phyloP scores from a whole-genome alignment of 2,329 filamentous ascomycete genomes.

The Fusarium buharicum region DNA sequence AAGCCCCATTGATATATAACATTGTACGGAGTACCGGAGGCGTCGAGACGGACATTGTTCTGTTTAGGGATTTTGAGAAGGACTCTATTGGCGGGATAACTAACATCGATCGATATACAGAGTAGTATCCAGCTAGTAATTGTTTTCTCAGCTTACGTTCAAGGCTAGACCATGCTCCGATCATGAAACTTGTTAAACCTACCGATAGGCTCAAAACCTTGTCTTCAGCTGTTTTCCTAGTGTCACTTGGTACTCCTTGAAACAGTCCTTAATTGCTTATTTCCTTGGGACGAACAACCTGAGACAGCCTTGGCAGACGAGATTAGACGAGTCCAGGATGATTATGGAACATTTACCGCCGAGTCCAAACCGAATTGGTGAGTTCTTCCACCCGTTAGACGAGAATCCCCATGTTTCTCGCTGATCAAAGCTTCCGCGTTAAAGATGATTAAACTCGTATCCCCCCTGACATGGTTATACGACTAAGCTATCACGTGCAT shows the following conservation, averaged over 20 bases:
- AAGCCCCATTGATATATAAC: slow-evolving; percentile 9
- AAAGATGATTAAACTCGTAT: not conserved
- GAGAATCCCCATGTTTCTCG: not conserved
- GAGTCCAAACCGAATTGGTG: not conserved
- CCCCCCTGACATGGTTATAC: not conserved
- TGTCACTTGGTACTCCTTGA: slow-evolving; percentile 7
- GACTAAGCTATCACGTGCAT: slow-evolving; percentile 4
- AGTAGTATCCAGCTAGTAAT: not conserved
- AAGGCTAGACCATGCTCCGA: not conserved
- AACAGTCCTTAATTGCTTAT: slow-evolving; percentile 20
- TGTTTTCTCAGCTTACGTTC: not conserved
- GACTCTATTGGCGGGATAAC: slow-evolving; percentile 25
- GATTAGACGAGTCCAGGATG: not conserved
- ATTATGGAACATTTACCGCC: not conserved
- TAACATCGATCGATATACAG: not conserved
- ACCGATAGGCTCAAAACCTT: not conserved
- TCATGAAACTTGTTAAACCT: not conserved
- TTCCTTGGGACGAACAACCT: slow-evolving; percentile 1
- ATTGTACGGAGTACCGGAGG: not conserved
- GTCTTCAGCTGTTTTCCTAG: not conserved
- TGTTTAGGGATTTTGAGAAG: not conserved
- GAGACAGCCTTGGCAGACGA: slow-evolving; percentile 8
- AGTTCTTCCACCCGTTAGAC: not conserved
- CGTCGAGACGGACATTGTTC: not conserved
- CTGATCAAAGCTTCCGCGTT: not conserved